Evolutionary conservation across 108 stramenopile genomes (phyloP).

Genomic region (Phaeodactylum tricornutum): DNA sequence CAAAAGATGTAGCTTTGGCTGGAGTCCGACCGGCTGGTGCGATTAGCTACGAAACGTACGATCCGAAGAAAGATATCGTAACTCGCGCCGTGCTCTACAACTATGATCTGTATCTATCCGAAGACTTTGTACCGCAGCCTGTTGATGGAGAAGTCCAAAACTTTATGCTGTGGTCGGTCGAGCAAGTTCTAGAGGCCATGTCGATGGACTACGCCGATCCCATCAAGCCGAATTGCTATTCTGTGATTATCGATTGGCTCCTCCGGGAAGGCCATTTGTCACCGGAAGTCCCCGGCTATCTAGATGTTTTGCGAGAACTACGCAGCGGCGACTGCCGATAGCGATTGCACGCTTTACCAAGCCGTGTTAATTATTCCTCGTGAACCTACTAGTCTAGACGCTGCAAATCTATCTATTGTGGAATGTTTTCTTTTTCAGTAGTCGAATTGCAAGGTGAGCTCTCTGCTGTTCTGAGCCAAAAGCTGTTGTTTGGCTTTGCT

Average conservation of each 20-base stretch:
- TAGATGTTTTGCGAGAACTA: slow-evolving; percentile 62
- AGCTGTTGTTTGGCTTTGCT: too few species aligned
- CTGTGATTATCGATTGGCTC: slow-evolving; percentile 77
- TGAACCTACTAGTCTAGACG: too few species aligned
- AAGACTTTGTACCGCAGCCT: slow-evolving; percentile 54
- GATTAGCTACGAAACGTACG: slow-evolving; percentile 56
- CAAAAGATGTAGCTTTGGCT: slow-evolving; percentile 29
- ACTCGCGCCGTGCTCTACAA: slow-evolving; percentile 66
- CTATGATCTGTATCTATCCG: slow-evolving; percentile 74
- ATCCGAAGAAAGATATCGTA: slow-evolving; percentile 21
- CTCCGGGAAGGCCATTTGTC: slow-evolving; percentile 41
- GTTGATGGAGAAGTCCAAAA: slow-evolving; percentile 86
- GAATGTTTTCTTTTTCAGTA: too few species aligned
- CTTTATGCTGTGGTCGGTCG: slow-evolving; percentile 66
- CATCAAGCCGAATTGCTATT: slow-evolving; percentile 89
- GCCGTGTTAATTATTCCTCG: too few species aligned
- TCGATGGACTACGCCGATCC: slow-evolving; percentile 43
- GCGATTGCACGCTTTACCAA: too few species aligned
- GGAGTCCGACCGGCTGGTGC: slow-evolving; percentile 54
- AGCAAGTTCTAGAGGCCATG: slow-evolving; percentile 49
- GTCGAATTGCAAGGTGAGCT: too few species aligned
- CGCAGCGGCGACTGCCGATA: slow-evolving; percentile 59
- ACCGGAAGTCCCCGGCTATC: slow-evolving; percentile 63
- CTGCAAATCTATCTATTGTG: too few species aligned
- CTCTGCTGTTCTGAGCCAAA: too few species aligned